A percentile compares a stretch with the other conserved stretches of the same genome.
Evolutionary conservation across 2,329 filamentous ascomycete species (phyloP).

Genomic region (Pseudovirgaria hyperparasitica): DNA sequence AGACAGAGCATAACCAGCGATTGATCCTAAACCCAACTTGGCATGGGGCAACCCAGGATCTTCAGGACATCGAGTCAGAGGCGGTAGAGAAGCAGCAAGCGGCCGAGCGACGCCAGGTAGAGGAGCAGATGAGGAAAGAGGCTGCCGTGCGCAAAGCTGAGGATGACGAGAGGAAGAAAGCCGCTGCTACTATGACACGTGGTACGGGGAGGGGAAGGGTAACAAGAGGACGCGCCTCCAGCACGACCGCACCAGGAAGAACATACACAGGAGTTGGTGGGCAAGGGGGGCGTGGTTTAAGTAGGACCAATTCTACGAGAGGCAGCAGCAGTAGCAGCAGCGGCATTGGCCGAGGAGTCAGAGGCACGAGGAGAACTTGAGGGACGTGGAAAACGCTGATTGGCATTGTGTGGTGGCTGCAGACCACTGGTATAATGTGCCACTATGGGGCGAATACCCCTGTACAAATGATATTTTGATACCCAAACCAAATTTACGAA

Average conservation of each 20-base stretch:
- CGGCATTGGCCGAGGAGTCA: slow-evolving; percentile 30
- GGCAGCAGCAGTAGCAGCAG: slow-evolving; percentile 28
- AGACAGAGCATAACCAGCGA: slow-evolving; percentile 95
- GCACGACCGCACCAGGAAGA: slow-evolving; percentile 14
- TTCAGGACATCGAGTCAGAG: slow-evolving; percentile 78
- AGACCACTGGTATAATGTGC: no score
- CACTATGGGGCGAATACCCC: no score
- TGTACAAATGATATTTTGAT: no score
- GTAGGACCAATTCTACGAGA: slow-evolving; percentile 31
- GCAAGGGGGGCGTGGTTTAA: slow-evolving; percentile 35
- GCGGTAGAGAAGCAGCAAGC: slow-evolving; percentile 60
- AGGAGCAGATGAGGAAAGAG: slow-evolving; percentile 67
- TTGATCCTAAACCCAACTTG: slow-evolving; percentile 78
- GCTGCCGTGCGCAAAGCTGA: slow-evolving; percentile 45
- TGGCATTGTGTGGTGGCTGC: no score
- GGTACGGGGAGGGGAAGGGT: slow-evolving; percentile 23
- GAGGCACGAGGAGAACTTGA: no score
- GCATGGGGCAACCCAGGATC: slow-evolving; percentile 78
- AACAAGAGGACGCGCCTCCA: slow-evolving; percentile 18
- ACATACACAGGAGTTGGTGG: slow-evolving; percentile 31
- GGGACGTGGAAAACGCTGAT: no score
- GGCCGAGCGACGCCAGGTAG: slow-evolving; percentile 60
- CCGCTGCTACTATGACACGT: slow-evolving; percentile 40
- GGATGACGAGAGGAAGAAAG: slow-evolving; percentile 41
- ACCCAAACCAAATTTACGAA: no score